Evolutionary conservation across 2,329 filamentous ascomycete genomes (phyloP), one percentile per base, ranked within the genome.

Genomic region (Fusarium guadeloupense): DNA sequence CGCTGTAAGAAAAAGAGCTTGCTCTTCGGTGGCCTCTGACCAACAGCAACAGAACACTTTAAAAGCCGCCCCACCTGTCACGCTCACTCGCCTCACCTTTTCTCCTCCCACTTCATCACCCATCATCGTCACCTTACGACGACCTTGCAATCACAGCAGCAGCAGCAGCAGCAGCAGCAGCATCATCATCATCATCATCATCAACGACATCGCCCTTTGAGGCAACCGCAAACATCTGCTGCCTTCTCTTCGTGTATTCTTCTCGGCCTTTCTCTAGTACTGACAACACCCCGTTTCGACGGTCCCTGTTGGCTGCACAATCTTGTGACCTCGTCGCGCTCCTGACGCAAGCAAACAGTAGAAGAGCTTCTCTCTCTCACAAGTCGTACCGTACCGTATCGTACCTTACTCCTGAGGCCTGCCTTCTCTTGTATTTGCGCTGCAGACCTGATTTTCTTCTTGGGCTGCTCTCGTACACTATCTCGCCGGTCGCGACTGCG

Each of bases 271-370:
- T 59, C 19, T 44, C 47, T 52, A 62, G 53, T 54, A 55, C 51
- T 63, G 53, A 65, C 64, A 62, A 51, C 42, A 23, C 33, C 51
- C 40, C 35, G 51, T 37, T 54, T 54, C 60, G 59, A 59, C 59
- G 49, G 33, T 64, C 26, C 49, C 43, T 57, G 49, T 59, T 51
- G 58, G 51, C 64, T 59, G 54, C 62, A 51, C 54, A 58, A n/a
- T 66, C 62, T 60, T 52, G 69, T 71, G 68, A 69, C 67, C 37
- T 66, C 50, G 64, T 67, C 64, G 67, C 59, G 65, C 64, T 57
- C 47, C 62, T 59, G 59, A 67, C 60, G 58, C 61, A 67, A 59
- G 42, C 37, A 40, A 54, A 64, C 67, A 71, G 69, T 71, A 71
- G 69, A 71, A 70, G 67, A 62, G 53, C 51, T 63, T 59, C 55